Percentiles rank a stretch among this genome's conserved stretches.
Conservation (phyloP, 306 rosid genomes). For the Alnus glutinosa region DNA sequence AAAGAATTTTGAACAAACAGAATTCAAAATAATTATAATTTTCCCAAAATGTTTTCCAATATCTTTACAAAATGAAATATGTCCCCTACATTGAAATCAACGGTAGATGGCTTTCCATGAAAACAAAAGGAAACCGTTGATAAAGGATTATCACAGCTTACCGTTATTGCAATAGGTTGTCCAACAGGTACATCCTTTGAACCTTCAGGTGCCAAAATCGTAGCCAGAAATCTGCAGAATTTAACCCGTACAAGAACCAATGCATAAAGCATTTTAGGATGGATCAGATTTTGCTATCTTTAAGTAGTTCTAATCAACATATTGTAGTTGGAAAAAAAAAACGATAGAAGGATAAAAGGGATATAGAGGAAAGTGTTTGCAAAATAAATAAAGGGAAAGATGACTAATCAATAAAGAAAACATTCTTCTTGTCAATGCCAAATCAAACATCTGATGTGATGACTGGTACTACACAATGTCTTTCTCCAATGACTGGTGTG, state of each 20-base stretch:
- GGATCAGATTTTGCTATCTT: constrained; percentile 16
- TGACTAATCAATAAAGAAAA: too few relatives aligned
- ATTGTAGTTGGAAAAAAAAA: neutral
- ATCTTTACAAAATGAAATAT: neutral
- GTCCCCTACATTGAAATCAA: neutral
- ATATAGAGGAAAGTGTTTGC: constrained; percentile 2
- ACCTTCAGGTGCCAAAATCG: constrained; percentile 89
- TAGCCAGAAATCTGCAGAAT: constrained; percentile 78
- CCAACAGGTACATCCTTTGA: constrained; percentile 92
- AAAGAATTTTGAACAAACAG: neutral
- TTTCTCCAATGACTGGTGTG: neutral
- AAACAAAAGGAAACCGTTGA: constrained; percentile 2
- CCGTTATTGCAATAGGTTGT: constrained; percentile 87
- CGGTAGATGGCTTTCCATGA: neutral
- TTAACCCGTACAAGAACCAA: constrained; percentile 29
- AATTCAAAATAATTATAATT: neutral
- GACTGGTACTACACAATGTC: constrained; percentile 23
- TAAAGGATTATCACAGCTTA: constrained; percentile 37
- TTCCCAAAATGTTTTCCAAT: neutral
- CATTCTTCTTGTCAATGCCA: neutral
- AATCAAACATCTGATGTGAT: constrained; percentile 8
- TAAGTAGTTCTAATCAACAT: constrained; percentile 10
- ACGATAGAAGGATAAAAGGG: constrained; percentile 2
- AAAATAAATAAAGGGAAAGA: neutral
- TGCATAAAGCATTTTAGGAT: constrained; percentile 24